Evolutionary conservation across 2,329 filamentous ascomycete genomes (phyloP), one percentile per base, ranked within the genome.

Genomic region (Ilyonectria destructans): DNA sequence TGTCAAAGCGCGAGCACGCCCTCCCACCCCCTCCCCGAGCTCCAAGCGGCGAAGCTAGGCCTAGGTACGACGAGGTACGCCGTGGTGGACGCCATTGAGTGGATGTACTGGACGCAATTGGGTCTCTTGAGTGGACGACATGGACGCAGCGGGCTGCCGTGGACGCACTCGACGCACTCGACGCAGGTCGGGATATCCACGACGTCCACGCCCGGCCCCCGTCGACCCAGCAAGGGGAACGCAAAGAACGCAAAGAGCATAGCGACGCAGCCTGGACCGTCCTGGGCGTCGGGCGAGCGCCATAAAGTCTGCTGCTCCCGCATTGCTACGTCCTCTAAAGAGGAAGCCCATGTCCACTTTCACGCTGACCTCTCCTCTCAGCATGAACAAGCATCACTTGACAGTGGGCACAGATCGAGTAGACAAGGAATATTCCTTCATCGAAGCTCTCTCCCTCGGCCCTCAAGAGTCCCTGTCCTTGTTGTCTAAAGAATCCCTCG

Each of bases 341-440:
- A 73, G 69, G 57, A 56, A 62, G 46, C 63, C 31, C 64, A 26
- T 56, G 52, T 72, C 70, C 71, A 52, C 40, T 58, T 17, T 33
- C 31, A 33, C 56, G 48, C 48, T 67, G 66, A 66, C 71, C 31
- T 37, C 19, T 31, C 17, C 48, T 59, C 54, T 51, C 60, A 75
- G 70, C 52, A 76, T 76, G 74, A 75, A 66, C 70, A 59, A 65
- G 55, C 70, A 70, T 59, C 68, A 71, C 63, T 40, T 75, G 21
- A 48, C 66, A 51, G 71, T 70, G 70, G 74, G 62, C 51, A 69
- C 61, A 61, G 71, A 68, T 48, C 69, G 63, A 68, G 48, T 57
- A 46, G 73, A 76, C 67, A 74, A 77, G 69, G 76, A 78, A 63
- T 78, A 76, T 70, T 78, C 77, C 65, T 78, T 78, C 65, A 74